Percentiles rank a stretch among this genome's conserved stretches.
Conservation (phyloP, 352 stramenopile genomes). For the Thraustotheca clavata region DNA sequence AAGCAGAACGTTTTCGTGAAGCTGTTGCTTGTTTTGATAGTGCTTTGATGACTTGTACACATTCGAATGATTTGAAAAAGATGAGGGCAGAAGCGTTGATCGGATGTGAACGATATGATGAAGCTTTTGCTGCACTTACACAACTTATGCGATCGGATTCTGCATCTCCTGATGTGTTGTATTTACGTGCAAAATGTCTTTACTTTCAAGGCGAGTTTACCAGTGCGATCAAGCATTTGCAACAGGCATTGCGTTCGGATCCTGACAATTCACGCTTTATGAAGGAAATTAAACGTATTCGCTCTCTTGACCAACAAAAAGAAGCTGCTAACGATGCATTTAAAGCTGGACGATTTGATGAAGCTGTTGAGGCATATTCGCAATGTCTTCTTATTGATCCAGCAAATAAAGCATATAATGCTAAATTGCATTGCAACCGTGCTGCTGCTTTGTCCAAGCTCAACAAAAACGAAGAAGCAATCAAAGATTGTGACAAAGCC, state of each 20-base stretch:
- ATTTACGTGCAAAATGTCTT: slow-evolving; percentile 78
- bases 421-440: slow-evolving; percentile 91
- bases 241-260: slow-evolving; percentile 83
- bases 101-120: slow-evolving; percentile 67
- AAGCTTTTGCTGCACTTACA: slow-evolving; percentile 72
- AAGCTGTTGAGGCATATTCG: slow-evolving; percentile 85
- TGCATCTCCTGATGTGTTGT: slow-evolving; percentile 76
- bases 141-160: slow-evolving; percentile 80
- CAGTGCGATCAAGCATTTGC: slow-evolving; percentile 89
- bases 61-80: slow-evolving; percentile 62
- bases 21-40: slow-evolving; percentile 64
- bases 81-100: slow-evolving; percentile 63
- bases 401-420: slow-evolving; percentile 87
- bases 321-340: slow-evolving; percentile 87
- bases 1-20: slow-evolving; percentile 54
- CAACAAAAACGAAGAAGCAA: slow-evolving; percentile 73
- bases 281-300: slow-evolving; percentile 85
- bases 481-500: slow-evolving; percentile 84
- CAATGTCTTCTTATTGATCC: slow-evolving; percentile 82
- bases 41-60: slow-evolving; percentile 54
- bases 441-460: slow-evolving; percentile 81
- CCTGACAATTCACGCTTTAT: slow-evolving; percentile 85
- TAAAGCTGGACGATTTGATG: slow-evolving; percentile 63
- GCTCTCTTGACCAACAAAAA: slow-evolving; percentile 77
- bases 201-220: slow-evolving; percentile 91